Evolutionary conservation across 805 yeast genomes (phyloP).

Genomic region (Candida dendrica): DNA sequence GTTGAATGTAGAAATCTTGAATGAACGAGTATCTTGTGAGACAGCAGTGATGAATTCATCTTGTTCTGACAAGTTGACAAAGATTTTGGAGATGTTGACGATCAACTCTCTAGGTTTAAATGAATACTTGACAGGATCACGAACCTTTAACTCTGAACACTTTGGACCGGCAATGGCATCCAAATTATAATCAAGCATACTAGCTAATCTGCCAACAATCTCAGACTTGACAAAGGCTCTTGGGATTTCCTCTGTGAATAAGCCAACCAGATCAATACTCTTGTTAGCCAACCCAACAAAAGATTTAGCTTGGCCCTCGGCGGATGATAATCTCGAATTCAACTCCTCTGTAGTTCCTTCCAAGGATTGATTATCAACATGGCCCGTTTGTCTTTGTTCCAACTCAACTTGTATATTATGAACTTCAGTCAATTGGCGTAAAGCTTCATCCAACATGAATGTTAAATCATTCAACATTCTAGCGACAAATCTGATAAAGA

Average conservation of each 20-base stretch:
- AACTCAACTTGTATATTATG: conserved; percentile 68
- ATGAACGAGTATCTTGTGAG: conserved; percentile 90
- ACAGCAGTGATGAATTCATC: conserved; percentile 68
- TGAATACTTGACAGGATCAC: conserved; percentile 71
- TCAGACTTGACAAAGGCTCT: conserved; percentile 80
- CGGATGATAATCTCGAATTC: conserved; percentile 42
- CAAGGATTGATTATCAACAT: conserved; percentile 11
- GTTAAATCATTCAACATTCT: conserved; percentile 94
- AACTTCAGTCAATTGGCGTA: conserved; percentile 69
- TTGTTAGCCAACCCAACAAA: conserved; percentile 79
- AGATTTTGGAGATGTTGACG: conserved; percentile 65
- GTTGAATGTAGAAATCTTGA: conserved; percentile 53
- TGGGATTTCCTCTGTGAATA: conserved; percentile 84
- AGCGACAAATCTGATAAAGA: conserved; percentile 88
- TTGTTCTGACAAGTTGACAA: conserved; percentile 61
- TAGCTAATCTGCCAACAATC: conserved; percentile 88
- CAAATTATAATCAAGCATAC: conserved; percentile 90
- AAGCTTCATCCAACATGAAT: conserved; percentile 82
- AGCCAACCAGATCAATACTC: conserved; percentile 68
- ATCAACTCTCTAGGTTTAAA: conserved; percentile 76
- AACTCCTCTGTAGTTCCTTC: conserved; percentile 61
- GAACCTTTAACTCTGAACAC: conserved; percentile 81
- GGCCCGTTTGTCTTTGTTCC: conserved; percentile 37
- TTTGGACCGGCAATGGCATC: conserved; percentile 93
- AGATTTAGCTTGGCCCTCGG: conserved; percentile 74